Evolutionary conservation across 2,329 filamentous ascomycete genomes (phyloP).

Genomic region (Seiridium cupressi): DNA sequence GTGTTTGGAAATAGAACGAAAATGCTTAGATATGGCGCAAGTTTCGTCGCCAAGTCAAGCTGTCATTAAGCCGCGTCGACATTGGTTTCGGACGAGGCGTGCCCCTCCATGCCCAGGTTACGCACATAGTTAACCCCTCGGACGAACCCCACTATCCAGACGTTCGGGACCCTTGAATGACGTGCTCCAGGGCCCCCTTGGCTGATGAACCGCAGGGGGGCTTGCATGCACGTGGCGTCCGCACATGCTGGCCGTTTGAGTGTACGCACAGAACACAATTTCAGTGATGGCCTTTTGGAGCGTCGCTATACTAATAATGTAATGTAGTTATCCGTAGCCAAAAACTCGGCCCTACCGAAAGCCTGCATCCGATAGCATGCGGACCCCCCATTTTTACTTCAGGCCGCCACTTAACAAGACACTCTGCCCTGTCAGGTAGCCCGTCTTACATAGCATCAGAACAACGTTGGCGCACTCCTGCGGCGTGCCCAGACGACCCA

Average conservation of each 20-base stretch:
- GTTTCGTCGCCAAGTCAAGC: background rate
- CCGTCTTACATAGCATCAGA: slow-evolving; percentile 58
- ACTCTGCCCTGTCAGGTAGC: slow-evolving; percentile 58
- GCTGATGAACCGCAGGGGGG: background rate
- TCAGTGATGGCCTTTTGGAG: background rate
- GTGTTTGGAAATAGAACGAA: background rate
- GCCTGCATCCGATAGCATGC: background rate
- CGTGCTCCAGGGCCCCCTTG: background rate
- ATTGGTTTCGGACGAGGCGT: background rate
- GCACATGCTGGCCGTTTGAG: background rate
- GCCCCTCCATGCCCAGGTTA: background rate
- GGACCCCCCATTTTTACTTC: slow-evolving; percentile 31
- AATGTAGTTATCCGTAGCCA: background rate
- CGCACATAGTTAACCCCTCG: background rate
- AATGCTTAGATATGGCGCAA: background rate
- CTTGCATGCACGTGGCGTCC: background rate
- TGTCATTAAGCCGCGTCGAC: slow-evolving; percentile 3
- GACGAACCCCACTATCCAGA: background rate
- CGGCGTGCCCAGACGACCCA: slow-evolving; percentile 55
- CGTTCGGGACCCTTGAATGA: background rate
- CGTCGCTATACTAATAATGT: background rate
- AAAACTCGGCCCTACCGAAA: background rate
- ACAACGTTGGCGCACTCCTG: slow-evolving; percentile 61
- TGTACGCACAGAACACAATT: too few species aligned
- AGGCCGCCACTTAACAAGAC: slow-evolving; percentile 51